Evolutionary conservation across 2,329 filamentous ascomycete species (phyloP), one percentile per base, ranked within the genome.

Genomic region (Keithomyces neogunnii): DNA sequence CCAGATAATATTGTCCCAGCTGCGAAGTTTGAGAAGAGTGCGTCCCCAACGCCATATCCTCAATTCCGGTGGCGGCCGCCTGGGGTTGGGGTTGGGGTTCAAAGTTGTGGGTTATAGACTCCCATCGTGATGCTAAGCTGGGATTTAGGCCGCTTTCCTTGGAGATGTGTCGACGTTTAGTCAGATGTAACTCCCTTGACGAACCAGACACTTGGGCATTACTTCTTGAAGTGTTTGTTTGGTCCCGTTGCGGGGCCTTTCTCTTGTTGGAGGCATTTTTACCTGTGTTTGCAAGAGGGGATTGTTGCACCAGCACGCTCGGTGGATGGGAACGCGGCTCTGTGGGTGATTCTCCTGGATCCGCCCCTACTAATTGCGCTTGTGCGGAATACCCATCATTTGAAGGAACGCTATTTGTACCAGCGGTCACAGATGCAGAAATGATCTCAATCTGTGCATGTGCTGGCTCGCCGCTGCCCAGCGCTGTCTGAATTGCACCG

Each of bases 1-100:
- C 2, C 3, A 52, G 47, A n/a, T 42, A 52, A 33, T 42, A 52
- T 4, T 49, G 51, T 19, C 46, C 35, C 19, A 52, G 31, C 13
- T 45, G 51, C 10, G 36, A 11, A 8, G 40, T 13, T 31, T 29
- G 47, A 43, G 36, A 33, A 38, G 39, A 3, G 26, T 44, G 40
- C 13, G 28, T 8, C 10, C 40, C 40, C 5, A 44, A 42, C 19
- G 47, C 32, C 29, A 45, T 43, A 13, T 30, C 31, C 32, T 49
- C 47, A 32, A 36, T 29, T 19, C 33, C 11, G 31, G 46, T 28
- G 43, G 13, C 9, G 31, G 19, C 19, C 19, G 19, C 19, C 19
- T n/a, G 31, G 29, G n/a, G 32, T 10, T 47, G 51, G 30, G 29
- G 38, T 33, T 38, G 51, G 29, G 38, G 31, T 11, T 47, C 44